Evolutionary conservation across 2,329 filamentous ascomycete genomes (phyloP).

Genomic region (Colletotrichum noveboracense): DNA sequence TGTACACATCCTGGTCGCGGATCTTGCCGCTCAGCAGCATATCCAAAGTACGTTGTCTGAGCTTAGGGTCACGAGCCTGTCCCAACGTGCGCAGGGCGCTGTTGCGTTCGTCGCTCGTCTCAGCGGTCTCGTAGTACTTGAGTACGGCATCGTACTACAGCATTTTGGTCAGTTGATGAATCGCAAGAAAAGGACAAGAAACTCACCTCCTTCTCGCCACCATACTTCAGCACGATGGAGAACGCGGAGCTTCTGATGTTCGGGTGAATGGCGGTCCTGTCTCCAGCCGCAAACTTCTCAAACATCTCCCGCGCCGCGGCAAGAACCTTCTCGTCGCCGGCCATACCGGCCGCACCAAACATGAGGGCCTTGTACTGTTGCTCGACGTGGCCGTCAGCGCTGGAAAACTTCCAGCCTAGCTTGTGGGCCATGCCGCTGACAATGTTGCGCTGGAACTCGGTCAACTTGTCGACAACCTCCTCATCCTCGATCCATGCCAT

Average conservation of each 20-base stretch:
- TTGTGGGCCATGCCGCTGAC: slow-evolving; percentile 82
- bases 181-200: background rate
- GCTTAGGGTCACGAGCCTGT: slow-evolving; percentile 75
- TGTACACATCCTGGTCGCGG: slow-evolving; percentile 94
- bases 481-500: slow-evolving; percentile 87
- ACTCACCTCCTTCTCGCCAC: slow-evolving; percentile 79
- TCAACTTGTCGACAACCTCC: slow-evolving; percentile 74
- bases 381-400: slow-evolving; percentile 84
- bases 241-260: slow-evolving; percentile 91
- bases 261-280: slow-evolving; percentile 83
- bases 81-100: slow-evolving; percentile 86
- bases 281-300: slow-evolving; percentile 79
- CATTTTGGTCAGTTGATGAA: background rate
- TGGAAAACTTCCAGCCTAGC: slow-evolving; percentile 86
- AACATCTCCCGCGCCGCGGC: slow-evolving; percentile 90
- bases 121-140: slow-evolving; percentile 55
- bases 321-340: slow-evolving; percentile 80
- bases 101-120: slow-evolving; percentile 78
- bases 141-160: slow-evolving; percentile 76
- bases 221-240: slow-evolving; percentile 81
- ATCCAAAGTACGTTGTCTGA: slow-evolving; percentile 81
- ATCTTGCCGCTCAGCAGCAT: slow-evolving; percentile 81
- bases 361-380: slow-evolving; percentile 95
- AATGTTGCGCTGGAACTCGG: slow-evolving; percentile 82
- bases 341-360: slow-evolving; percentile 82